Evolutionary conservation across 2,329 filamentous ascomycete species (phyloP), one percentile per base, ranked within the genome.

Genomic region (Blastomyces percursus): DNA sequence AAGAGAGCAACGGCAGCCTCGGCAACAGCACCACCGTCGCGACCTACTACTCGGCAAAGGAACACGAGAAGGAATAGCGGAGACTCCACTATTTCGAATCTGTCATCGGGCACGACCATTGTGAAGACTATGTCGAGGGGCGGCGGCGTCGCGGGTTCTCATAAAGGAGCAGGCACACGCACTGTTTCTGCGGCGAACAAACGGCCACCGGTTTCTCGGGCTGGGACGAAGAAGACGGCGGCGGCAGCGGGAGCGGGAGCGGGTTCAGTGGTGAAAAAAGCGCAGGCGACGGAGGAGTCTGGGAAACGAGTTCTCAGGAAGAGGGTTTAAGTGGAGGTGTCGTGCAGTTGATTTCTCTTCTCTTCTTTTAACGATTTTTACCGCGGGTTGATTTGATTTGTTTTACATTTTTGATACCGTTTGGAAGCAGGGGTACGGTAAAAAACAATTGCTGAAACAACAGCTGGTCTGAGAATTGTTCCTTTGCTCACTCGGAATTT

Each of bases 251-350:
- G n/a, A 50, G 66, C 69, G 46, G 46, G n/a, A 50, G 21, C 46
- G 11, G 48, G 48, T 16, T 51, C 48, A 27, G 21, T 24, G 24
- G 64, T 72, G 11, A 72, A 69, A 51, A 77, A 76, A 63, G 71
- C 70, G 7, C 72, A 73, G 8, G 69, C 71, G 35, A 58, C 66
- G 55, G 67, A 67, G 55, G 67, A 67, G 40, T 66, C 71, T 12
- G 73, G 73, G 24, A 73, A 73, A 40, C 71, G 77, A 59, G 72
- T 75, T 14, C 67, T 79, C 64, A 75, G 77, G 55, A 79, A 77
- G 66, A 72, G 75, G 21, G 72, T 69, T 30, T 76, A 72, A 66
- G 40, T 11, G 42, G 14, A 5, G 21, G 44, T n/a, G 32, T n/a
- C 4, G 52, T 40, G 6, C 12, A 9, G 19, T 32, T n/a, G 32